Percentiles rank a stretch among this genome's conserved stretches.
Conservation (phyloP, 1,284 basidiomycete species). For the Uromyces viciae-fabae region DNA sequence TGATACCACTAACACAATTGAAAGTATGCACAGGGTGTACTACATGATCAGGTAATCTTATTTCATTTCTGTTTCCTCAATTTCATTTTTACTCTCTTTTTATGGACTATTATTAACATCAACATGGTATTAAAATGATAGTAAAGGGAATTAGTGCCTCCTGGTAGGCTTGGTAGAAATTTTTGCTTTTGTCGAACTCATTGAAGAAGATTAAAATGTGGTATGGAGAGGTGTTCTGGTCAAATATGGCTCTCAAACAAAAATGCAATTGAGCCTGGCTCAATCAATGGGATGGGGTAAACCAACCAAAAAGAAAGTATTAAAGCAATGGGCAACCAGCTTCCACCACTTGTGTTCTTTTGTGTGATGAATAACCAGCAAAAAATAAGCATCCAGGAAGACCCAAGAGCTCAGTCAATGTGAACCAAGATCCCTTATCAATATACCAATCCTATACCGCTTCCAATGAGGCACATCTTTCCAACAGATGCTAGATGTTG, state of each 20-base stretch:
- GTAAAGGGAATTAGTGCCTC: not conserved
- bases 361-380: not conserved
- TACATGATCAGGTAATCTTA: constrained; percentile 7
- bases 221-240: not conserved
- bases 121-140: not conserved
- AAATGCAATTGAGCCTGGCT: not conserved
- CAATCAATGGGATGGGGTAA: not conserved
- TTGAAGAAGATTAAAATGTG: not conserved
- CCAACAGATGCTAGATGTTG: not conserved
- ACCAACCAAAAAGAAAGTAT: not conserved
- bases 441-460: not conserved
- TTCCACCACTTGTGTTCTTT: not conserved
- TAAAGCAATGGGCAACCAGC: not conserved
- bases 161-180: not conserved
- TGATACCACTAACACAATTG: not conserved
- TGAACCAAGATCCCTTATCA: not conserved
- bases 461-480: not conserved
- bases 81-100: too few species aligned
- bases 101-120: too few species aligned
- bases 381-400: not conserved
- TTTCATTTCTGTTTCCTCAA: too few species aligned
- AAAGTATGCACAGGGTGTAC: not conserved
- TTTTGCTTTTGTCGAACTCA: not conserved
- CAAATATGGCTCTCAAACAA: not conserved
- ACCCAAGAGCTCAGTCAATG: not conserved